A percentile compares a stretch with the other conserved stretches of the same genome.
Conservation (phyloP, 495 filamentous ascomycete genomes). For the Hyaloscypha finlandica region DNA sequence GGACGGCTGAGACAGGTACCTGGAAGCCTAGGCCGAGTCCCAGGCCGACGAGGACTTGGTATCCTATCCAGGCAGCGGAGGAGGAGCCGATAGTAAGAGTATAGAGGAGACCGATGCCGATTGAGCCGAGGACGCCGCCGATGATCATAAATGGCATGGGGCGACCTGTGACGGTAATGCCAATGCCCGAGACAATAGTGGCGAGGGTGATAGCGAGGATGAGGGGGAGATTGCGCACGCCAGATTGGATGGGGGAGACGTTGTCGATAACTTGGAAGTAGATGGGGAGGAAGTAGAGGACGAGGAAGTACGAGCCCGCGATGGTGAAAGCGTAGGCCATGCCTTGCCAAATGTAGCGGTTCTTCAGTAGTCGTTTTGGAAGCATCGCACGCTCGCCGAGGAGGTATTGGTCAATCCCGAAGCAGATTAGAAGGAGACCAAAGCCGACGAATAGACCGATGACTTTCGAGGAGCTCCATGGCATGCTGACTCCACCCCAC, state of each 20-base stretch:
- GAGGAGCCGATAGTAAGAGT: constrained; percentile 28
- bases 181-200: constrained; percentile 50
- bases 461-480: constrained; percentile 49
- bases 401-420: constrained; percentile 56
- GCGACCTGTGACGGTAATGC: constrained; percentile 63
- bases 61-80: constrained; percentile 25
- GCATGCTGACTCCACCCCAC: constrained; percentile 56
- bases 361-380: constrained; percentile 37
- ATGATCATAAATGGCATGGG: constrained; percentile 41
- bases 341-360: constrained; percentile 34
- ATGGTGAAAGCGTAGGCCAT: constrained; percentile 29
- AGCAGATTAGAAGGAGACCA: constrained; percentile 45
- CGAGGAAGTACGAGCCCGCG: constrained; percentile 13
- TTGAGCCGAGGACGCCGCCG: constrained; percentile 22
- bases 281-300: constrained; percentile 58
- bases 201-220: constrained; percentile 51
- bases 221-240: constrained; percentile 52
- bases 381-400: constrained; percentile 45
- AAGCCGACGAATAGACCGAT: constrained; percentile 51
- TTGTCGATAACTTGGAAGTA: constrained; percentile 67
- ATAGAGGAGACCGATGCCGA: constrained; percentile 38
- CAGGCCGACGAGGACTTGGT: constrained; percentile 25
- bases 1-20: constrained; percentile 28
- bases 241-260: constrained; percentile 47
- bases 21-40: constrained; percentile 20